Evolutionary conservation across 768 basidiomycete species (phyloP), one percentile per base, ranked within the genome.

Genomic region (Termitomyces sp.): DNA sequence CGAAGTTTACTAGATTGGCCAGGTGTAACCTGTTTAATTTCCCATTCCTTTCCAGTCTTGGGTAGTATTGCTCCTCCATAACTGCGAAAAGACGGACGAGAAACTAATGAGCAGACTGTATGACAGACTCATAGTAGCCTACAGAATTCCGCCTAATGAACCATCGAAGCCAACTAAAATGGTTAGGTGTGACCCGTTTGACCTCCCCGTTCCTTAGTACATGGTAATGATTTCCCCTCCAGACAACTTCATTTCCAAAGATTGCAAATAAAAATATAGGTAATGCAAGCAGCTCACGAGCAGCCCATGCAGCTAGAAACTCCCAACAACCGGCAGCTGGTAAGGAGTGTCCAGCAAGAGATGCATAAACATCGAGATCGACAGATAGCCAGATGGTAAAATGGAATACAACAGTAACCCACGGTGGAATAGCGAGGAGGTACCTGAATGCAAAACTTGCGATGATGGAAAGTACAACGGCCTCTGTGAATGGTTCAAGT

Each of bases 401-500:
- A 66, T 93, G 90, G 3, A 81, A 55, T 2, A 78, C 65, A 34
- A 85, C 63, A 65, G 83, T 84, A 21, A 84, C 60, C 80, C 79
- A 82, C 32, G 65, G 63, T 0, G 84, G 79, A 50, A 83, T 66
- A 47, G 70, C 79, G 37, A 78, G 77, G 30, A 88, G 72, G 54
- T 78, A 75, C 28, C 68, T 66, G 49, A 84, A 64, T 55, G 86
- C 82, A 51, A 78, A 71, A 27, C 82, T 77, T 21, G 83, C 84
- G 55, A 95, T 79, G 27, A 80, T 56, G 32, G 89, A 86, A 32
- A 87, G 75, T 27, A 93, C 70, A 40, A 97, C 69, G 43, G 84
- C 86, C 72, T 99, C 97, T 17, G 94, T 97, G 67, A 98, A 85
- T 2, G 97, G 97, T 69, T 99, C 97, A 19, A 91, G 63, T 52